A percentile compares a stretch with the other conserved stretches of the same genome.
Conservation (phyloP, 1,284 basidiomycete genomes). For the Chondrostereum purpureum region DNA sequence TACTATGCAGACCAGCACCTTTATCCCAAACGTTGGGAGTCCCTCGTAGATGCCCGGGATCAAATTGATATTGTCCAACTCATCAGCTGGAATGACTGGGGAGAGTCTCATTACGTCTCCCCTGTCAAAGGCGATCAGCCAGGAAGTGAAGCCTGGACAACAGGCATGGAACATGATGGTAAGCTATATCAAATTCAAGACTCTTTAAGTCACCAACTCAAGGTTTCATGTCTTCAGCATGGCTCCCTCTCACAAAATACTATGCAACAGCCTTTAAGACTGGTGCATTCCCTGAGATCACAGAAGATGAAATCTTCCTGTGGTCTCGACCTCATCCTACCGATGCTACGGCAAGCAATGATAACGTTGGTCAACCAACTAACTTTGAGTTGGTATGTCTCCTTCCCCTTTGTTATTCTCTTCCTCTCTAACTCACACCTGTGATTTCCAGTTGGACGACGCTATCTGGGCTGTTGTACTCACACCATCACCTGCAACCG, state of each 20-base stretch:
- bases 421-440: not conserved
- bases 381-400: not conserved
- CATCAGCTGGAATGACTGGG: conserved; percentile 58
- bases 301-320: conserved; percentile 18
- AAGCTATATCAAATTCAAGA: not conserved
- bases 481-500: not conserved
- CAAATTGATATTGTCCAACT: conserved; percentile 46
- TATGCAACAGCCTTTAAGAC: conserved; percentile 22
- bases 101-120: conserved; percentile 48
- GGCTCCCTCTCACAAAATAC: conserved; percentile 20
- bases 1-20: conserved; percentile 68
- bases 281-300: conserved; percentile 18
- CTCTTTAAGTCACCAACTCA: conserved; percentile 1
- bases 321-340: conserved; percentile 23
- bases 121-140: not conserved
- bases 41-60: conserved; percentile 50
- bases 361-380: conserved; percentile 11
- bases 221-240: conserved; percentile 12
- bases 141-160: not conserved
- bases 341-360: conserved; percentile 12
- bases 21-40: conserved; percentile 72
- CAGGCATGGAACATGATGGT: not conserved
- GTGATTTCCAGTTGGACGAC: not conserved
- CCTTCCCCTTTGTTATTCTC: not conserved
- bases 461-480: conserved; percentile 1